These are phyloP conservation scores for Leccinum solheimii DNA, from an alignment of 1,284 basidiomycete genomes.

Conservation along the genomic window DNA sequence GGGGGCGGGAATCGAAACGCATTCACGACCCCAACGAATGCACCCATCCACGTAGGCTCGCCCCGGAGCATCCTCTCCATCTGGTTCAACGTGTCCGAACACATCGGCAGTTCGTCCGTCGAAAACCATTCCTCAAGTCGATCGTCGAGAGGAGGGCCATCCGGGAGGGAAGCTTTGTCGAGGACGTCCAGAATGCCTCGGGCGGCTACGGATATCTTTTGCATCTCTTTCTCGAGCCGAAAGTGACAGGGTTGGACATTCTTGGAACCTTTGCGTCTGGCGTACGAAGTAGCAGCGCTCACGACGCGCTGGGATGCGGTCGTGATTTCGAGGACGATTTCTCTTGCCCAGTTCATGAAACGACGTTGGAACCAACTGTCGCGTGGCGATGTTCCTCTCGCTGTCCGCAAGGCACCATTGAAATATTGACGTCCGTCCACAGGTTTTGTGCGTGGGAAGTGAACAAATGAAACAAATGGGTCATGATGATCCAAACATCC, in stretches of 20 bases:
- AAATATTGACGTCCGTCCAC: too few relatives aligned
- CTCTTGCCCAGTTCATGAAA: slow-evolving; percentile 5
- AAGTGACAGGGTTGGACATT: slow-evolving; percentile 9
- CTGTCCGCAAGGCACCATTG: too few relatives aligned
- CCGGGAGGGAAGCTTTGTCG: background rate
- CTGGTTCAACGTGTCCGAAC: slow-evolving; percentile 5
- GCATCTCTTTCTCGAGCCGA: slow-evolving; percentile 16
- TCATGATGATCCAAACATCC: too few relatives aligned
- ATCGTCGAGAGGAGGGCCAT: slow-evolving; percentile 7
- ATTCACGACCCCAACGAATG: background rate
- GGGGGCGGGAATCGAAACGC: background rate
- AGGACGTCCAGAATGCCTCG: slow-evolving; percentile 4
- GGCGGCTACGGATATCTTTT: slow-evolving; percentile 4
- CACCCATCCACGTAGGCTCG: background rate
- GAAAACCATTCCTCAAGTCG: slow-evolving; percentile 12
- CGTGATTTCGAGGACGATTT: slow-evolving; percentile 4
- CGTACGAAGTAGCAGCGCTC: slow-evolving; percentile 2
- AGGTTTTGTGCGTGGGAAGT: too few relatives aligned
- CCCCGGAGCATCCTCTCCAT: slow-evolving; percentile 9
- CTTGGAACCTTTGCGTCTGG: slow-evolving; percentile 4
- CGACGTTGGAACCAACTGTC: background rate
- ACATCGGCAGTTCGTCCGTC: slow-evolving; percentile 1
- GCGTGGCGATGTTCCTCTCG: background rate
- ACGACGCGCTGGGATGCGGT: slow-evolving; percentile 3
- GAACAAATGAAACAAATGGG: too few relatives aligned